Conservation (phyloP, 139 green algal species). For the Asterochloris sp. region DNA sequence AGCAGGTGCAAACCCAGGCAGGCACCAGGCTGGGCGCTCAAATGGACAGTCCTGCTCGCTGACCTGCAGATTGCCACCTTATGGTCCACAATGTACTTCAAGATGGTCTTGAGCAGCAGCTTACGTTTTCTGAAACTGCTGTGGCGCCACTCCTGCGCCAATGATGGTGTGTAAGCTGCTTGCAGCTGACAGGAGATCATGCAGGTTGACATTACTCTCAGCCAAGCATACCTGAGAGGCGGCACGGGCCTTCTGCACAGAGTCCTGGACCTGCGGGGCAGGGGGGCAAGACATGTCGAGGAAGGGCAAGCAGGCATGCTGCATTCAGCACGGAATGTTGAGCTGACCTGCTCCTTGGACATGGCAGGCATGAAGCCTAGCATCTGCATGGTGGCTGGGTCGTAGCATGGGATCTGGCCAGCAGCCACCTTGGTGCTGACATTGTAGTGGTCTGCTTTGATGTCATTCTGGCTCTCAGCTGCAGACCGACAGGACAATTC, state of each 20-base stretch:
- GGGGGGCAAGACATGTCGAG: background rate
- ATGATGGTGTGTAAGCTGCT: background rate
- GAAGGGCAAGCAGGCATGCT: background rate
- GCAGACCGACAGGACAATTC: background rate
- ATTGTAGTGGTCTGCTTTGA: background rate
- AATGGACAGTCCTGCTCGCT: background rate
- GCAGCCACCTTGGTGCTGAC: slow-evolving; percentile 4
- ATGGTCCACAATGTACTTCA: slow-evolving; percentile 90
- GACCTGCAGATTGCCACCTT: slow-evolving; percentile 89
- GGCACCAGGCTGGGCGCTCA: background rate
- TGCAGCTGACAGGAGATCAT: background rate
- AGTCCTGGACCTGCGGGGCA: slow-evolving; percentile 9
- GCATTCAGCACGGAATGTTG: background rate
- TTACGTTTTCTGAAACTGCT: slow-evolving; percentile 77
- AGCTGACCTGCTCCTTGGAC: slow-evolving; percentile 51
- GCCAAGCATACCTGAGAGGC: slow-evolving; percentile 26
- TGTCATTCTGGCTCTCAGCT: slow-evolving; percentile 7
- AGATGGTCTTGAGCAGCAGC: slow-evolving; percentile 72
- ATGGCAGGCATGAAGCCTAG: slow-evolving; percentile 83
- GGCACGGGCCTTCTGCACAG: background rate
- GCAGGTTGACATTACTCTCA: background rate
- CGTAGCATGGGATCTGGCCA: slow-evolving; percentile 73
- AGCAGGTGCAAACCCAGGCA: background rate
- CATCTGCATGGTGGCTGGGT: slow-evolving; percentile 83
- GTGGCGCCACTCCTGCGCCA: slow-evolving; percentile 56